Conservation (phyloP, 129 eudicot genomes). For the Chrysanthemum makinoi region DNA sequence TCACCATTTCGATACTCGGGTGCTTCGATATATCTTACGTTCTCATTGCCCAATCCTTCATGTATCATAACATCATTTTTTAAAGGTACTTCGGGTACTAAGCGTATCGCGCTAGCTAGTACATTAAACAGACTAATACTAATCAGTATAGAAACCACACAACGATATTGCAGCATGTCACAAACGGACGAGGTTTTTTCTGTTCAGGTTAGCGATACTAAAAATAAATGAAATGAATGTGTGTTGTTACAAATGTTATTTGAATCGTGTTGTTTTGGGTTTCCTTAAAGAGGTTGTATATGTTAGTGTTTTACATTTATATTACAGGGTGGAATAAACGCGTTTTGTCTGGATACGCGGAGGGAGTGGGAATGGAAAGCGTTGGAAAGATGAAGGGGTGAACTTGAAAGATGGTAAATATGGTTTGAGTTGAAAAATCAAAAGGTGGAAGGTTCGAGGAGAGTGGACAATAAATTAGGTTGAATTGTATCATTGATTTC, state of each 20-base stretch:
- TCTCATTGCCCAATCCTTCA: constrained; percentile 8
- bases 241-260: neutral
- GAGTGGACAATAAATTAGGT: constrained; percentile 25
- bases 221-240: constrained; percentile 2
- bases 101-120: constrained; percentile 39
- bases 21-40: constrained; percentile 42
- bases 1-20: constrained; percentile 44
- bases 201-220: neutral
- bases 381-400: neutral
- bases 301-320: constrained; percentile 2
- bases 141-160: constrained; percentile 17
- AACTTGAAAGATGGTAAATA: neutral
- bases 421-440: constrained; percentile 22
- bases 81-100: constrained; percentile 24
- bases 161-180: constrained; percentile 33
- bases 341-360: constrained; percentile 27
- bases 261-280: neutral
- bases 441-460: constrained; percentile 40
- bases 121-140: constrained; percentile 23
- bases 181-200: neutral
- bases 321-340: constrained; percentile 13
- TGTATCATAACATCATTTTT: neutral
- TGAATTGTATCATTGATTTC: constrained; percentile 21
- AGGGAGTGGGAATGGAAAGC: constrained; percentile 5
- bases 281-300: neutral